Base-by-base conservation (phyloP, 768 basidiomycete genomes). In the Leccinum fibrillosum region DNA sequence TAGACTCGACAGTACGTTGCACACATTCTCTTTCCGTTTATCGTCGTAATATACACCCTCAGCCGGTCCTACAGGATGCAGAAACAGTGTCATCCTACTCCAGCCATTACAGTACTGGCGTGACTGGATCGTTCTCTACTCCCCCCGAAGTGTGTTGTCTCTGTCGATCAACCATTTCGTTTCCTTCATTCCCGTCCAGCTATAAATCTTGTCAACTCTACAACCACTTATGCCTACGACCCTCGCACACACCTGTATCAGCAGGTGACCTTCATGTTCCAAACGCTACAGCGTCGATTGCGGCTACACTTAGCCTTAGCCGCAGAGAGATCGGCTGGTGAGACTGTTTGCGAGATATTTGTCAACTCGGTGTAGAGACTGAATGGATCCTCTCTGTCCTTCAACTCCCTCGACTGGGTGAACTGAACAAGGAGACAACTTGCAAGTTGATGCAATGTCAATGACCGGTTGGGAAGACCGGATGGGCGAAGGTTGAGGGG, bases 111-210 rank as follows among this genome's bases (percentile, higher is more conserved):
- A 88, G 37, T 86, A 91, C 60, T 86, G 85, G 3, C 79, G 82
- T 30, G 80, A 82, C 26, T 94, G 92, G 90, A 80, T 95, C 23
- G 90, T 93, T 17, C 72, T 95, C 17, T 97, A 94, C 69, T 81
- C 93, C 28, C 92, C 94, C 3, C 79, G 88, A 74, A 84, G 92
- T 90, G 32, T 50, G 79, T 71, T 28, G 11, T 25, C 42, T 17
- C 17, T 28, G 7, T 21, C 37, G 15, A 49, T 23, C n/a, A 25
- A 30, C 15, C 3, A 35, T 10, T 39, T 13, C 15, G 4, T 30
- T 34, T 37, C 26, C 3, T 26, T 54, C 45, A 69, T 49, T 19
- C 1, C 23, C 26, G 1, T 26, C 21, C 58, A 86, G 85, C 78
- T 1, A 76, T 79, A 57, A 77, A 75, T 50, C 77, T 92, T 47